phyloP scores from a whole-genome alignment of 1,139 yeast genomes.

The Yamadazyma triangularis region DNA sequence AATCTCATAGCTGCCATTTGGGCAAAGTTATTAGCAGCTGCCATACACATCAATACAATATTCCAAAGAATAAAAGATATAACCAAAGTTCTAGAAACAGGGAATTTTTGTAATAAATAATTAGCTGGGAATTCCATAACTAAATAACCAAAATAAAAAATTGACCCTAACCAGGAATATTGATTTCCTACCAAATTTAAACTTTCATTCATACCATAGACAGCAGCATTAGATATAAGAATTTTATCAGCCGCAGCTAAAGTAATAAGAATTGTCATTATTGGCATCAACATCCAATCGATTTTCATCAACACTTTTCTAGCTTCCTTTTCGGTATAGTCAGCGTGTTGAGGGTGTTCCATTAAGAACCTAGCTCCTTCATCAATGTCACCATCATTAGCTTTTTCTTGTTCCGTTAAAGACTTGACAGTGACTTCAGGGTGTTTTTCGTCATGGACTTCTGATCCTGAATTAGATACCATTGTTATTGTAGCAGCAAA shows the following conservation, averaged over 20 bases:
- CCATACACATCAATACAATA: constrained; percentile 11
- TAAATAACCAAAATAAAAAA: constrained; percentile 16
- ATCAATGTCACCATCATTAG: constrained; percentile 9
- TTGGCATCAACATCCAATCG: constrained; percentile 17
- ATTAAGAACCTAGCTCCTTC: constrained; percentile 15
- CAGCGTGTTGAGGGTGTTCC: constrained; percentile 16
- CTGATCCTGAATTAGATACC: not conserved
- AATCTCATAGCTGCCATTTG: constrained; percentile 13
- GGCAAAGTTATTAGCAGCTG: constrained; percentile 9
- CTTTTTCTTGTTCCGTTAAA: constrained; percentile 1
- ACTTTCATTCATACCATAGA: constrained; percentile 28
- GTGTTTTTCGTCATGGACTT: constrained; percentile 3
- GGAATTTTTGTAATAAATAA: constrained; percentile 12
- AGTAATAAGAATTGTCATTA: constrained; percentile 10
- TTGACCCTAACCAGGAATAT: constrained; percentile 16
- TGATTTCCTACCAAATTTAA: constrained; percentile 14
- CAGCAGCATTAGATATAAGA: constrained; percentile 31
- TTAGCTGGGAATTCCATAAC: constrained; percentile 12
- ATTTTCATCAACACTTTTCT: constrained; percentile 18
- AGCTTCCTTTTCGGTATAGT: constrained; percentile 17
- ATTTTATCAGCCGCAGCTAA: constrained; percentile 17
- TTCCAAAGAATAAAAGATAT: constrained; percentile 12
- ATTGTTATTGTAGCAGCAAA: too few relatives aligned
- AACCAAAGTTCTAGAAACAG: constrained; percentile 11
- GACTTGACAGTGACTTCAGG: constrained; percentile 2